phyloP scores from a whole-genome alignment of 1,284 basidiomycete genomes.

The Moesziomyces aphidis region DNA sequence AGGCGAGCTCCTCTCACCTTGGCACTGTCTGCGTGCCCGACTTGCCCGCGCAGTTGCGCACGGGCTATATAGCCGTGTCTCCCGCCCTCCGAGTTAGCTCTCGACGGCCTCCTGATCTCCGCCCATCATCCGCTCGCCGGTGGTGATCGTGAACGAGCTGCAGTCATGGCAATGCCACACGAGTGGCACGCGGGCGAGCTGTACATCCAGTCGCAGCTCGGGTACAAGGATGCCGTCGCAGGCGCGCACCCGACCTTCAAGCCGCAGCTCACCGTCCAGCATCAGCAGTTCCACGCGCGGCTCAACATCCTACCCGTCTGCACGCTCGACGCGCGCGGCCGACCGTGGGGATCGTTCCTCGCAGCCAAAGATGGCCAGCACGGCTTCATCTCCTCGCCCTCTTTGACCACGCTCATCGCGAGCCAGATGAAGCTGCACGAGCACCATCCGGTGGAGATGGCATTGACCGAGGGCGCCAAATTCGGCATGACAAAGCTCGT shows the following conservation, averaged over 20 bases:
- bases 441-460: constrained; percentile 25
- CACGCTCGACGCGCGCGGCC: constrained; percentile 26
- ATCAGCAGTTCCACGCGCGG: constrained; percentile 26
- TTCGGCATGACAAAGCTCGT: constrained; percentile 32
- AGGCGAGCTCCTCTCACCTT: neutral
- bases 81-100: no score
- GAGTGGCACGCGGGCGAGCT: constrained; percentile 41
- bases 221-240: constrained; percentile 29
- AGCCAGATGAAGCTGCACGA: constrained; percentile 22
- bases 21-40: no score
- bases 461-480: constrained; percentile 28
- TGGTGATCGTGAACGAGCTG: neutral
- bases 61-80: no score
- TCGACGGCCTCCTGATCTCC: no score
- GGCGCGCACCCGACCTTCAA: constrained; percentile 29
- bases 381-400: constrained; percentile 29
- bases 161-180: constrained; percentile 27
- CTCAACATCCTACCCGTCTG: constrained; percentile 36
- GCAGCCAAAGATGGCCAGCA: constrained; percentile 9
- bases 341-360: constrained; percentile 39
- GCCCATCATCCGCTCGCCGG: no score
- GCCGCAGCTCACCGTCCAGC: constrained; percentile 30
- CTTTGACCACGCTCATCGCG: constrained; percentile 27
- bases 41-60: no score
- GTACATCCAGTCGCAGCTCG: constrained; percentile 25